Evolutionary conservation across 306 rosid species (phyloP).

Genomic region (Castanea mollissima): DNA sequence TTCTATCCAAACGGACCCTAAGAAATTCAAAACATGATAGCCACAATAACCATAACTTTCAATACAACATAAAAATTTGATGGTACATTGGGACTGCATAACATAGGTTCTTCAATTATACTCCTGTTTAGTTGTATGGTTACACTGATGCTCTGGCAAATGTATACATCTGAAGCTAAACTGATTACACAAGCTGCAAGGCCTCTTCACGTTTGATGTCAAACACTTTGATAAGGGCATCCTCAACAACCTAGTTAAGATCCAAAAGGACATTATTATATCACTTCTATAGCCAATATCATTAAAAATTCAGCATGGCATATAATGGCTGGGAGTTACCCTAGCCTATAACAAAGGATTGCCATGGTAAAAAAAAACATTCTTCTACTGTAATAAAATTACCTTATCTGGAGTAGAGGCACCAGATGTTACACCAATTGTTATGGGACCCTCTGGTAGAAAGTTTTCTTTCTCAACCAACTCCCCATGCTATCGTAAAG

Average conservation of each 20-base stretch:
- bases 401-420: slow-evolving; percentile 99
- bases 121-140: slow-evolving; percentile 25
- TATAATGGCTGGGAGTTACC: background rate
- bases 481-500: slow-evolving; percentile 73
- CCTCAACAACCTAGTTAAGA: slow-evolving; percentile 75
- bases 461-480: slow-evolving; percentile 89
- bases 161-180: background rate
- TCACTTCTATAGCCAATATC: background rate
- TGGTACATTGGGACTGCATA: slow-evolving; percentile 12
- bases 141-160: slow-evolving; percentile 16
- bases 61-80: slow-evolving; percentile 2
- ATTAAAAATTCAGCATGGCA: background rate
- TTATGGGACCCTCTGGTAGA: slow-evolving; percentile 82
- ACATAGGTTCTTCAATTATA: slow-evolving; percentile 5
- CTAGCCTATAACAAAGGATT: background rate
- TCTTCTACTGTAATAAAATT: slow-evolving; percentile 10
- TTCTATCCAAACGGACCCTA: too few species aligned
- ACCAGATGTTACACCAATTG: slow-evolving; percentile 91
- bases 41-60: background rate
- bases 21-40: background rate
- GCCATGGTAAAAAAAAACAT: background rate
- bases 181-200: slow-evolving; percentile 51
- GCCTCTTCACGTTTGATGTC: slow-evolving; percentile 81
- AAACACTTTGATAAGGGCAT: slow-evolving; percentile 71
- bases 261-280: background rate